Evolutionary conservation across 2,329 filamentous ascomycete species (phyloP), one percentile per base, ranked within the genome.

Genomic region (Trichoderma lentiforme): DNA sequence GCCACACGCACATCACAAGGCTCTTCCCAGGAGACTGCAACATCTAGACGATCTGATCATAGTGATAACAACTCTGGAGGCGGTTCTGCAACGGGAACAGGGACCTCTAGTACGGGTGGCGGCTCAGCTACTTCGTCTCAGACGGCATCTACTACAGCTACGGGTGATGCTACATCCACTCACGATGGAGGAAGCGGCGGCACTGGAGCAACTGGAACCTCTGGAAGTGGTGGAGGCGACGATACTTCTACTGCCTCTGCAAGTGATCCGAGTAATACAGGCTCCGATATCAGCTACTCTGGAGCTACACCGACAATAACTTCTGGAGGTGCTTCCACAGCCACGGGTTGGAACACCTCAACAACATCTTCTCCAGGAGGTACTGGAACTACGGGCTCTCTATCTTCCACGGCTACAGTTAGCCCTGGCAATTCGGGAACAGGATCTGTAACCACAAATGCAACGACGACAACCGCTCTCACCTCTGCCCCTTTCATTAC

Each of bases 401-500:
- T 51, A 8, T 32, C 39, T 28, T 14, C 57, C 21, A 62, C 65
- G 7, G 9, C 53, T n/a, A 60, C 53, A 12, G 43, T 12, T 18
- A 12, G 36, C 15, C 18, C 47, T 26, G 61, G 7, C 4, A 67
- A 58, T 14, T 53, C 61, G n/a, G 34, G 24, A 3, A 21, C 30
- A 18, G 51, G 30, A 11, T 51, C 72, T 6, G 63, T 21, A 58
- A 56, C 62, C 9, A 28, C 32, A 32, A 69, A 65, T 26, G 58
- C 56, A 14, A 69, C 66, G 6, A 24, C 71, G 26, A 70, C 65
- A 8, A 43, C 58, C 4, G 30, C 39, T 21, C 57, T 36, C 26
- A 70, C 70, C 12, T 63, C 69, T 21, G 56, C 69, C 4, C 68
- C 72, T 4, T 73, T 73, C 28, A 70, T 73, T 6, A 73, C 72